Conservation (phyloP, 2,329 filamentous ascomycete genomes). For the Cercospora canescens region DNA sequence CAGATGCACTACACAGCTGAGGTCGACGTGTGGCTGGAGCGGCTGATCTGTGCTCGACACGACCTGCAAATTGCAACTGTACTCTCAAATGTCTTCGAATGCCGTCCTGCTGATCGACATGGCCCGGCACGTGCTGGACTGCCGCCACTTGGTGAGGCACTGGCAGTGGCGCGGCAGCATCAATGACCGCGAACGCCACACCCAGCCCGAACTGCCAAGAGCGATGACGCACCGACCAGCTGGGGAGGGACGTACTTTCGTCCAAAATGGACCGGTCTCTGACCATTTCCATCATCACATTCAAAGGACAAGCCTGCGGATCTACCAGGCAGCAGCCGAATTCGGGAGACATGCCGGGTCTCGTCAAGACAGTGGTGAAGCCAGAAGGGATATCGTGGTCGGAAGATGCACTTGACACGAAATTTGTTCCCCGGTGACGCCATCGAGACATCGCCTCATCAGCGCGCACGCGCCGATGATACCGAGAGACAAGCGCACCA, state of each 20-base stretch:
- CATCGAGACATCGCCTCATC: background rate
- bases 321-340: background rate
- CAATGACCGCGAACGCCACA: background rate
- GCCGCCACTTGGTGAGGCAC: background rate
- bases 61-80: background rate
- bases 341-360: background rate
- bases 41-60: background rate
- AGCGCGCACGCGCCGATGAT: no score
- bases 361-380: background rate
- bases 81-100: background rate
- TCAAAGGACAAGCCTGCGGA: background rate
- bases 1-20: background rate
- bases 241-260: no score
- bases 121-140: background rate
- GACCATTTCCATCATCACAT: background rate
- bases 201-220: background rate
- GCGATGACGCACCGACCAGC: background rate
- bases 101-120: background rate
- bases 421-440: background rate
- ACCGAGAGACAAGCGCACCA: no score
- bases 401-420: background rate
- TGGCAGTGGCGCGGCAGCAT: background rate
- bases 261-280: background rate
- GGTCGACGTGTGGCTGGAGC: slow-evolving; percentile 3
- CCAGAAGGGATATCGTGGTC: background rate